These are phyloP conservation scores for Leccinum subatratum DNA, from an alignment of 1,284 basidiomycete genomes.

Conservation along the genomic window DNA sequence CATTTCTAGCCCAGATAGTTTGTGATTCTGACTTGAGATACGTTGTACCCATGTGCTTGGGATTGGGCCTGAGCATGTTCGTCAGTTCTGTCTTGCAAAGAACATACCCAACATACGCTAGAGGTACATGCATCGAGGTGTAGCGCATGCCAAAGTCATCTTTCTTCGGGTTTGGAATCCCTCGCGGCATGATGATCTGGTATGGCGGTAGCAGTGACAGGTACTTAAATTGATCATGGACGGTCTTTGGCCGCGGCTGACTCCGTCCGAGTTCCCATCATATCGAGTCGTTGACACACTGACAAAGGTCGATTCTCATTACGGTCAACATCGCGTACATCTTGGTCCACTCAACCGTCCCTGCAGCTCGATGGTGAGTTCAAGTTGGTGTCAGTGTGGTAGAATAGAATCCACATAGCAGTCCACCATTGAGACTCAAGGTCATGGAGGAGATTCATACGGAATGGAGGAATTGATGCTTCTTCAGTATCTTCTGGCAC, in stretches of 20 bases:
- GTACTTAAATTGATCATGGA: too few species aligned
- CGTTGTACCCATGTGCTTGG: slow-evolving; percentile 68
- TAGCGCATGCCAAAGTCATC: slow-evolving; percentile 77
- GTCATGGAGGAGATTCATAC: too few species aligned
- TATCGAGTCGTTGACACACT: too few species aligned
- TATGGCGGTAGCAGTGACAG: slow-evolving; percentile 1
- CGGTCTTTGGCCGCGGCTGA: neutral
- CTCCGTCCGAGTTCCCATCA: neutral
- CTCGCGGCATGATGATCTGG: slow-evolving; percentile 59
- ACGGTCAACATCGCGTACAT: too few species aligned
- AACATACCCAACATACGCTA: slow-evolving; percentile 48
- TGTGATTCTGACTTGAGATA: slow-evolving; percentile 71
- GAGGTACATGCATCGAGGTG: slow-evolving; percentile 73
- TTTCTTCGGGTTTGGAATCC: slow-evolving; percentile 69
- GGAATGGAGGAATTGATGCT: too few species aligned
- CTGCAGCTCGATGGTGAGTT: too few species aligned
- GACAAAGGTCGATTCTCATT: too few species aligned
- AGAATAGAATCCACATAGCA: too few species aligned
- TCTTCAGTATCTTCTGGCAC: too few species aligned
- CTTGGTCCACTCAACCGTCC: too few species aligned
- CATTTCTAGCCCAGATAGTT: slow-evolving; percentile 68
- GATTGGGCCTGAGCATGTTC: slow-evolving; percentile 52
- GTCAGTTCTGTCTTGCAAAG: slow-evolving; percentile 15
- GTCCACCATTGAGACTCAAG: too few species aligned
- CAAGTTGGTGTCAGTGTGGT: too few species aligned